Conservation (phyloP, 2,329 filamentous ascomycete species). For the Leptoxyphium fumago region DNA sequence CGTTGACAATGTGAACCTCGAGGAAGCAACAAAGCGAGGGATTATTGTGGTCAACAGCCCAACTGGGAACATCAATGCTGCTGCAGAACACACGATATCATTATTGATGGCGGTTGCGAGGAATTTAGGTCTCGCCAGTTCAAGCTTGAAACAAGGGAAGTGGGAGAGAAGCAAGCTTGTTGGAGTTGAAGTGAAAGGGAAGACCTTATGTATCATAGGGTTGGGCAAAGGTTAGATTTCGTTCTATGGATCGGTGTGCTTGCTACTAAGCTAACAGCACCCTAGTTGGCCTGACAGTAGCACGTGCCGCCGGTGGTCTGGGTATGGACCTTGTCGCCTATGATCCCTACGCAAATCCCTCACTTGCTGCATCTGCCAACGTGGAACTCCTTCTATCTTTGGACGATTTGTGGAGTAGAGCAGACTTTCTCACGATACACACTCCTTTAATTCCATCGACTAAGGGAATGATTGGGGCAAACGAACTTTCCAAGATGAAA, state of each 20-base stretch:
- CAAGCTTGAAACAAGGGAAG: conserved; percentile 53
- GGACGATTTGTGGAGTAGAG: conserved; percentile 42
- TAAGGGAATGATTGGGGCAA: conserved; percentile 53
- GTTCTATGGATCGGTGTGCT: background rate
- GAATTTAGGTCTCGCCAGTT: conserved; percentile 55
- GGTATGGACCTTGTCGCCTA: conserved; percentile 63
- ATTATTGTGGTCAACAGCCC: conserved; percentile 72
- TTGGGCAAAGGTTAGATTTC: conserved; percentile 51
- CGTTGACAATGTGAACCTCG: conserved; percentile 69
- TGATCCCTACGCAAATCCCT: conserved; percentile 62
- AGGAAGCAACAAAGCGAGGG: conserved; percentile 54
- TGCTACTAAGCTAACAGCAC: conserved; percentile 3
- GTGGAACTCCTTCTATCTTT: conserved; percentile 30
- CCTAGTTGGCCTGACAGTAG: conserved; percentile 59
- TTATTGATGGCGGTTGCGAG: conserved; percentile 60
- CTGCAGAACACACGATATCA: conserved; percentile 31
- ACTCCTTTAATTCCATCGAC: conserved; percentile 68
- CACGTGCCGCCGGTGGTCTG: conserved; percentile 61
- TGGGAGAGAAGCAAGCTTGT: conserved; percentile 66
- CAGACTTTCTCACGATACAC: conserved; percentile 69
- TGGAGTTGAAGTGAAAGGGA: conserved; percentile 63
- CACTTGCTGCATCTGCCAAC: conserved; percentile 53
- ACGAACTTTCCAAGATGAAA: conserved; percentile 58
- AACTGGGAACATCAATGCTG: conserved; percentile 65
- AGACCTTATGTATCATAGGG: conserved; percentile 62